phyloP scores from a whole-genome alignment of 2,329 filamentous ascomycete genomes.

The Shiraia sp. region DNA sequence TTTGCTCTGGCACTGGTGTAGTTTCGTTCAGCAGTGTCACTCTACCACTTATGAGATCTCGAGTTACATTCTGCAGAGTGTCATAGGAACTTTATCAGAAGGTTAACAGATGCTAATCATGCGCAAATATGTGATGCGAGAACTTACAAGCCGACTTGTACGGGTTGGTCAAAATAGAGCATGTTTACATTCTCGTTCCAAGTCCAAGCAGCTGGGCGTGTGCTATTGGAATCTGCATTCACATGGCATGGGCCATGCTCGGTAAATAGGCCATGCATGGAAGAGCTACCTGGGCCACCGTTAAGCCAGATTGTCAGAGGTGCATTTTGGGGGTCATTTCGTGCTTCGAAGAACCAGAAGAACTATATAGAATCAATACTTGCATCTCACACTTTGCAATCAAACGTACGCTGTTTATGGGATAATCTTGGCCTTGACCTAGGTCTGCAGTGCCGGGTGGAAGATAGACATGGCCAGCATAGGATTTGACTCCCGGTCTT shows the following conservation, averaged over 20 bases:
- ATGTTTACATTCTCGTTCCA: slow-evolving; percentile 47
- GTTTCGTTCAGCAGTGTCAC: slow-evolving; percentile 17
- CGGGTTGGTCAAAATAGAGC: slow-evolving; percentile 69
- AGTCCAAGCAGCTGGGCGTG: slow-evolving; percentile 14
- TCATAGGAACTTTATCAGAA: slow-evolving; percentile 52
- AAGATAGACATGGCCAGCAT: slow-evolving; percentile 53
- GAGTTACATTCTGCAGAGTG: slow-evolving; percentile 20
- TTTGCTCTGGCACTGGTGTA: slow-evolving; percentile 16
- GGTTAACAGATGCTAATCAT: not conserved
- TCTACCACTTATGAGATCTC: slow-evolving; percentile 17
- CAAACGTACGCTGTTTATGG: slow-evolving; percentile 15
- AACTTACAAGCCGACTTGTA: slow-evolving; percentile 55
- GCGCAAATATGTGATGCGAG: not conserved
- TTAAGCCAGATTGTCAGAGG: slow-evolving; percentile 61
- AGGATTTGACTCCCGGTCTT: slow-evolving; percentile 57
- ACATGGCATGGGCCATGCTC: slow-evolving; percentile 57
- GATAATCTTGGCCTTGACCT: slow-evolving; percentile 24
- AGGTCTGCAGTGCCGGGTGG: slow-evolving; percentile 20
- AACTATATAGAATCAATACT: slow-evolving; percentile 5
- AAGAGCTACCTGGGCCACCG: slow-evolving; percentile 26
- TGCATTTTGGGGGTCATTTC: slow-evolving; percentile 53
- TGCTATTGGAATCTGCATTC: slow-evolving; percentile 14
- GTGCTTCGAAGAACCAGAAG: slow-evolving; percentile 58
- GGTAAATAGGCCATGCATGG: slow-evolving; percentile 53
- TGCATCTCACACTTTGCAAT: not conserved